These are phyloP conservation scores for Umbelopsis vinacea DNA, from an alignment of 192 early-diverging fungal genomes.

Conservation along the genomic window DNA sequence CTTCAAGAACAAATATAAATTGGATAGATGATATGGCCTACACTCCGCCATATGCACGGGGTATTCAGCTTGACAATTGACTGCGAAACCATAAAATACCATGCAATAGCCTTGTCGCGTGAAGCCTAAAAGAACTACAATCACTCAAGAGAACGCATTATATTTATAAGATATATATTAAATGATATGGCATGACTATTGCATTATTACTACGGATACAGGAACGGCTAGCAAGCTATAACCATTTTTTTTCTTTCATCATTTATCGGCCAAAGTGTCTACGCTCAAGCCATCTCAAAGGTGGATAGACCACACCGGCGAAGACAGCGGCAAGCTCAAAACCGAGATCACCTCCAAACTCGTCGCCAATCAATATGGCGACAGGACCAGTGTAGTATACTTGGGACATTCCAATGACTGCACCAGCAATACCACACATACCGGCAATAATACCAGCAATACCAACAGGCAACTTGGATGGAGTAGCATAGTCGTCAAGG, in stretches of 20 bases:
- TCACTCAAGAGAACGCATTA: neutral
- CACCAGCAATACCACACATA: constrained; percentile 32
- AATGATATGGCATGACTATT: too few relatives aligned
- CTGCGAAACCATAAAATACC: too few relatives aligned
- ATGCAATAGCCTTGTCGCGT: too few relatives aligned
- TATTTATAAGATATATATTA: neutral
- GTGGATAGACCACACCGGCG: constrained; percentile 26
- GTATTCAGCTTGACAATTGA: too few relatives aligned
- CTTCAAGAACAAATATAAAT: too few relatives aligned
- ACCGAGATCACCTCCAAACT: constrained; percentile 38
- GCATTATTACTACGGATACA: neutral
- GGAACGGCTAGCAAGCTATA: neutral
- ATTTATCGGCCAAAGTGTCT: constrained; percentile 30
- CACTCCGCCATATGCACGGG: too few relatives aligned
- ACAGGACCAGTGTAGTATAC: constrained; percentile 37
- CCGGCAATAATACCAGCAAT: constrained; percentile 30
- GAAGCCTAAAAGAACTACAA: too few relatives aligned
- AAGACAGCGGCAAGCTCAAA: constrained; percentile 37
- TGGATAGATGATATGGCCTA: too few relatives aligned
- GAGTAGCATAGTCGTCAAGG: constrained; percentile 26
- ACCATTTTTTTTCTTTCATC: too few relatives aligned
- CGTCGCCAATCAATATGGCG: constrained; percentile 32
- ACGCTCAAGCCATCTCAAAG: constrained; percentile 28
- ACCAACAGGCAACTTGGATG: constrained; percentile 28
- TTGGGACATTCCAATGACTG: constrained; percentile 39